Evolutionary conservation across 768 basidiomycete genomes (phyloP).

Genomic region (Rubroboletus pulcherrimus): DNA sequence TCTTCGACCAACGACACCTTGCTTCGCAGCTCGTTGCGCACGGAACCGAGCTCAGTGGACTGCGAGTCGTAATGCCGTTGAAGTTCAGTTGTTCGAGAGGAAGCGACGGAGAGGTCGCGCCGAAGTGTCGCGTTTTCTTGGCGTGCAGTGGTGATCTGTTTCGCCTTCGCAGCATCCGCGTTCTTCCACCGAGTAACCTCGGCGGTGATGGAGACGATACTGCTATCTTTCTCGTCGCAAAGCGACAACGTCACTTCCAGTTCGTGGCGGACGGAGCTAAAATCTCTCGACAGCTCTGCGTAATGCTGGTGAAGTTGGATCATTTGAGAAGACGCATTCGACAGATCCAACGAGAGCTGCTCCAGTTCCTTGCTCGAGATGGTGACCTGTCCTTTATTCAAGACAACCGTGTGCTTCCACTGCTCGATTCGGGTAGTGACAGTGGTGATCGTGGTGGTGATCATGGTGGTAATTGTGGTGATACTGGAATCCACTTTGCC

Average conservation of each 20-base stretch:
- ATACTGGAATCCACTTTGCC: background rate
- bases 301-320: background rate
- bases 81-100: background rate
- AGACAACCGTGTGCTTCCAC: background rate
- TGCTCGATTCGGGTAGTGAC: background rate
- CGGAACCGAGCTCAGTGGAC: background rate
- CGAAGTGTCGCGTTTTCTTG: background rate
- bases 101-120: background rate
- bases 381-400: background rate
- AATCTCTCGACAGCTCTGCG: background rate
- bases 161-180: background rate
- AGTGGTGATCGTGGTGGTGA: background rate
- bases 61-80: background rate
- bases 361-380: conserved; percentile 7
- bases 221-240: background rate
- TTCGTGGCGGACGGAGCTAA: background rate
- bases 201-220: background rate
- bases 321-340: background rate
- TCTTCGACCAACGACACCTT: background rate
- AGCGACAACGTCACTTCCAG: background rate
- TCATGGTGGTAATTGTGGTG: background rate
- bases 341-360: background rate
- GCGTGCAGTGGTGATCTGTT: background rate
- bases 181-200: background rate
- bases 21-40: background rate